These are phyloP conservation scores for Oryza australiensis DNA, from an alignment of 176 grass and related monocot species.

Conservation along the genomic window DNA sequence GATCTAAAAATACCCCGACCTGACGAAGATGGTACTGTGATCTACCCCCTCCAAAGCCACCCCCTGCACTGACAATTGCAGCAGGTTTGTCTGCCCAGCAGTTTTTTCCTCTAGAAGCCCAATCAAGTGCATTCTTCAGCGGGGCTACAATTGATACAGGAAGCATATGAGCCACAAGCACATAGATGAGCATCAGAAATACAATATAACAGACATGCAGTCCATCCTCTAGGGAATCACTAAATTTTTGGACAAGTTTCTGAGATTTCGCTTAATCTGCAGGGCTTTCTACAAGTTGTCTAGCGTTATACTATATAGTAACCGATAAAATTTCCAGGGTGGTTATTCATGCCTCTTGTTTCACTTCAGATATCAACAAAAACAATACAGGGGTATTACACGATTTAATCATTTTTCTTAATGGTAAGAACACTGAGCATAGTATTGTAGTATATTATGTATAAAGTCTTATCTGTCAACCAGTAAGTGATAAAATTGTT, in stretches of 20 bases:
- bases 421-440: not conserved
- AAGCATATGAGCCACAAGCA: not conserved
- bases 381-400: not conserved
- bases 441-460: not conserved
- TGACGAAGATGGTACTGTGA: constrained; percentile 90
- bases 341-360: not conserved
- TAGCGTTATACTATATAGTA: not conserved
- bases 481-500: not conserved
- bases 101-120: constrained; percentile 82
- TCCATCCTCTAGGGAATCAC: not conserved
- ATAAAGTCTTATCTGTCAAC: not conserved
- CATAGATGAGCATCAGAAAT: not conserved
- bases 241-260: not conserved
- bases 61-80: constrained; percentile 72
- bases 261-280: not conserved
- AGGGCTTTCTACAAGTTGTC: not conserved
- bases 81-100: constrained; percentile 86
- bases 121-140: constrained; percentile 95
- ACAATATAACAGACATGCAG: not conserved
- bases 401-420: not conserved
- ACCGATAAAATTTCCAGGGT: not conserved
- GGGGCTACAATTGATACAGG: constrained; percentile 45
- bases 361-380: not conserved
- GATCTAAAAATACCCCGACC: constrained; percentile 82
- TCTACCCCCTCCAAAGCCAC: constrained; percentile 60